Evolutionary conservation across 2,329 filamentous ascomycete species (phyloP).

Genomic region (Arthroderma uncinatum): DNA sequence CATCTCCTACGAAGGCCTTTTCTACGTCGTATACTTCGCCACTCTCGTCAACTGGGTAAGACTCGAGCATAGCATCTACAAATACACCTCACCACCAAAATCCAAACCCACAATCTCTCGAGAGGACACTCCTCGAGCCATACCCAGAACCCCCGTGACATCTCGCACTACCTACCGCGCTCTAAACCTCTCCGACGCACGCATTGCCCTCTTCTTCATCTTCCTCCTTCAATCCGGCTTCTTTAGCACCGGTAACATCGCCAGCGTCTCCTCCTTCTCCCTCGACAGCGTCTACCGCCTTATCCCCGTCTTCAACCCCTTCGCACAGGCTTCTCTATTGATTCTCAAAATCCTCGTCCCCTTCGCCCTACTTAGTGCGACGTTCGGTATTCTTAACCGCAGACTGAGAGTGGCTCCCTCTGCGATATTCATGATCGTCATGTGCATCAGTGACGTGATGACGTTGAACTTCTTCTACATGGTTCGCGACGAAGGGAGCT

Average conservation of each 20-base stretch:
- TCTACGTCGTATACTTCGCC: constrained; percentile 81
- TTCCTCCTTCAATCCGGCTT: constrained; percentile 90
- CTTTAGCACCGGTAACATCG: constrained; percentile 93
- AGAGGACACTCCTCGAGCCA: constrained; percentile 7
- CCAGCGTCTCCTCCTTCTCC: constrained; percentile 85
- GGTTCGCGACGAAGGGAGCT: constrained; percentile 89
- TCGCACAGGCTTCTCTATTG: constrained; percentile 77
- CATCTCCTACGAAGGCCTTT: constrained; percentile 93
- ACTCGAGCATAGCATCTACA: constrained; percentile 70
- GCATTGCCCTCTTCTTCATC: constrained; percentile 89
- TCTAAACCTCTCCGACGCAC: constrained; percentile 68
- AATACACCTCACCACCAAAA: constrained; percentile 21
- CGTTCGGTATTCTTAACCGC: constrained; percentile 84
- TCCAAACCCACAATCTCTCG: neutral
- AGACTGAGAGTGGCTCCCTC: constrained; percentile 73
- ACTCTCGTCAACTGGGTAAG: constrained; percentile 79
- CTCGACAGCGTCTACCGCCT: constrained; percentile 80
- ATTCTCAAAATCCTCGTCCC: constrained; percentile 85
- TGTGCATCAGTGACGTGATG: constrained; percentile 80
- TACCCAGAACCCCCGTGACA: constrained; percentile 11
- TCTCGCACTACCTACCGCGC: constrained; percentile 45
- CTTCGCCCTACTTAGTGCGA: constrained; percentile 83
- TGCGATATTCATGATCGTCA: constrained; percentile 86
- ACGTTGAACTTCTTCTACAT: constrained; percentile 97
- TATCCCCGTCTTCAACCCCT: constrained; percentile 85